phyloP scores from a whole-genome alignment of 495 filamentous ascomycete genomes.

The Trichoderma asperelloides region DNA sequence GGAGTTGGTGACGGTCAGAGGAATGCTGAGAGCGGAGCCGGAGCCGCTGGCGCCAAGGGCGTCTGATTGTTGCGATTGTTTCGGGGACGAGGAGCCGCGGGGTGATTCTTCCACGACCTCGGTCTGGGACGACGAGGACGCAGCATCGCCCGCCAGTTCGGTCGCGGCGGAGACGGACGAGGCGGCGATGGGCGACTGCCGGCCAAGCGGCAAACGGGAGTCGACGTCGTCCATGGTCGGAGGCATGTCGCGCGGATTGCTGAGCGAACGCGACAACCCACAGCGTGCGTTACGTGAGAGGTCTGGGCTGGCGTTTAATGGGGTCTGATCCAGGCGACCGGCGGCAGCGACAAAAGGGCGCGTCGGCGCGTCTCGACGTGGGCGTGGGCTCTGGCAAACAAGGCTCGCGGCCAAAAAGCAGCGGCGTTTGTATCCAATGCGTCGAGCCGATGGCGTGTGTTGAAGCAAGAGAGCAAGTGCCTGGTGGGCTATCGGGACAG shows the following conservation, averaged over 20 bases:
- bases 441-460: neutral
- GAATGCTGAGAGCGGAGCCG: conserved; percentile 6
- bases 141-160: neutral
- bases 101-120: neutral
- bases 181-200: neutral
- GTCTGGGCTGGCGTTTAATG: neutral
- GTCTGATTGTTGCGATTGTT: conserved; percentile 6
- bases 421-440: neutral
- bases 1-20: conserved; percentile 18
- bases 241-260: conserved; percentile 2
- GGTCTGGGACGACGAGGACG: neutral
- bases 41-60: neutral
- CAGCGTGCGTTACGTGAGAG: neutral
- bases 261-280: neutral
- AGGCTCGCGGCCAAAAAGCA: neutral
- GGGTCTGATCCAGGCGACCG: neutral
- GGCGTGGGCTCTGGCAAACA: neutral
- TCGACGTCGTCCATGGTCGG: neutral
- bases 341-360: neutral
- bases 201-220: neutral
- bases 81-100: neutral
- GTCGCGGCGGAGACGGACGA: neutral
- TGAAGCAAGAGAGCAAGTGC: neutral
- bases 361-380: neutral
- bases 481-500: neutral